Conservation (phyloP, 2,329 filamentous ascomycete genomes). For the Dactylonectria estremocensis region DNA sequence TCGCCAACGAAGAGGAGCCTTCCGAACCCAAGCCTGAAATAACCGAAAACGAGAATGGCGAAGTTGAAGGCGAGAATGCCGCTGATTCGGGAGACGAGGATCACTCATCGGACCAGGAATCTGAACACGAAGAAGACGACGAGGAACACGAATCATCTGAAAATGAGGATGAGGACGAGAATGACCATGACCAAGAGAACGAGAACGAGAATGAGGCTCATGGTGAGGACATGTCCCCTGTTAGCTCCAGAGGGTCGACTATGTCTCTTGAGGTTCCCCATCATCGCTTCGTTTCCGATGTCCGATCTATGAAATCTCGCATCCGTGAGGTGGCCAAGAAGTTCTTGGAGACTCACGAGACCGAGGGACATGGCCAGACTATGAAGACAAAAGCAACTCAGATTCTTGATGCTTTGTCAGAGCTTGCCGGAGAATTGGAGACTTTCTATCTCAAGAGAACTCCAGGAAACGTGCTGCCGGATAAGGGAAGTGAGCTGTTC, state of each 20-base stretch:
- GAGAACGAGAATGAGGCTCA: constrained; percentile 68
- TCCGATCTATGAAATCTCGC: constrained; percentile 72
- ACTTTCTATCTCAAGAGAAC: constrained; percentile 75
- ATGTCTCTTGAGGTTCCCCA: constrained; percentile 73
- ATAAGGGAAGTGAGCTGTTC: constrained; percentile 78
- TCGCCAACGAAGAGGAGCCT: constrained; percentile 70
- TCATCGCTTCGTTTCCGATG: constrained; percentile 63
- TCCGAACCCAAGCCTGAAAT: constrained; percentile 37
- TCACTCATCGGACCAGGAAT: constrained; percentile 50
- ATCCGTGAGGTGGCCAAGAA: constrained; percentile 85
- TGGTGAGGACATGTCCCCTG: constrained; percentile 74
- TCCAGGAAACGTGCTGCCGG: constrained; percentile 59
- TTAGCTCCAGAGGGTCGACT: constrained; percentile 76
- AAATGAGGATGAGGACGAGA: constrained; percentile 64
- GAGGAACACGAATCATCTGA: constrained; percentile 57
- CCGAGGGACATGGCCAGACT: constrained; percentile 77
- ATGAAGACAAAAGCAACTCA: constrained; percentile 85
- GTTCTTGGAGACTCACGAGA: constrained; percentile 88
- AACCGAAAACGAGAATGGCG: constrained; percentile 36
- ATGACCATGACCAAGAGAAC: constrained; percentile 63
- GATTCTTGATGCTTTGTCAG: constrained; percentile 81
- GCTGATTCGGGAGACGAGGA: constrained; percentile 50
- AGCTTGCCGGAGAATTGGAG: constrained; percentile 80
- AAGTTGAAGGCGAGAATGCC: constrained; percentile 47
- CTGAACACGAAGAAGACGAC: constrained; percentile 52